Evolutionary conservation across 2,329 filamentous ascomycete genomes (phyloP).

Genomic region (Colletotrichum tabaci): DNA sequence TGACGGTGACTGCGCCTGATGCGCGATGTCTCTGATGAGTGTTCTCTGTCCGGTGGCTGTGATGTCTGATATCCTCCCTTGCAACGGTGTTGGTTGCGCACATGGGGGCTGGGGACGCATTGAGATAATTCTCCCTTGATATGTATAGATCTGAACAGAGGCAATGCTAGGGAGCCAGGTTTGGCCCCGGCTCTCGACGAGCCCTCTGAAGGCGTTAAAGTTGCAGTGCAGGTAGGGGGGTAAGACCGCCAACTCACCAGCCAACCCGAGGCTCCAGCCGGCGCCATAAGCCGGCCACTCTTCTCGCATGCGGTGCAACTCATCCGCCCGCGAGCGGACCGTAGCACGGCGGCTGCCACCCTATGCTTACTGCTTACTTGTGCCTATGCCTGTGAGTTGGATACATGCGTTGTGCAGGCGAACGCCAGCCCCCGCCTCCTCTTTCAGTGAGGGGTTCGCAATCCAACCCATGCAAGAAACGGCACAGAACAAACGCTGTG

Average conservation of each 20-base stretch:
- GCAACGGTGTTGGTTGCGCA: conserved; percentile 18
- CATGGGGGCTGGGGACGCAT: conserved; percentile 3
- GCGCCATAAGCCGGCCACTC: conserved; percentile 14
- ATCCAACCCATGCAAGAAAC: neutral
- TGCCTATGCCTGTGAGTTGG: neutral
- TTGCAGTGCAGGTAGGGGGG: conserved; percentile 13
- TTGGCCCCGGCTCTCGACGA: too few species aligned
- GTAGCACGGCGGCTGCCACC: neutral
- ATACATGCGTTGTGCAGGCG: neutral
- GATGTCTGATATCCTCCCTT: conserved; percentile 5
- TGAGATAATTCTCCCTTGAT: neutral
- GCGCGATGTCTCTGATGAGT: too few species aligned
- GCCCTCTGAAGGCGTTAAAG: conserved; percentile 1
- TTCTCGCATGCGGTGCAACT: neutral
- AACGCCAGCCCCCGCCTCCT: neutral
- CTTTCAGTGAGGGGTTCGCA: too few species aligned
- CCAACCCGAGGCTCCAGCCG: neutral
- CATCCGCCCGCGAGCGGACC: neutral
- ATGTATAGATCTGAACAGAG: too few species aligned
- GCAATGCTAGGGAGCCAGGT: too few species aligned
- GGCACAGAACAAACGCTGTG: conserved; percentile 7
- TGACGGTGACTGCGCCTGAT: too few species aligned
- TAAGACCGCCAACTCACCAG: too few species aligned
- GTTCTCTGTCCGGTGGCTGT: neutral
- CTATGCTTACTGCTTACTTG: too few species aligned